phyloP scores from a whole-genome alignment of 2,329 filamentous ascomycete species.

The Tolypocladium ophioglossoides region DNA sequence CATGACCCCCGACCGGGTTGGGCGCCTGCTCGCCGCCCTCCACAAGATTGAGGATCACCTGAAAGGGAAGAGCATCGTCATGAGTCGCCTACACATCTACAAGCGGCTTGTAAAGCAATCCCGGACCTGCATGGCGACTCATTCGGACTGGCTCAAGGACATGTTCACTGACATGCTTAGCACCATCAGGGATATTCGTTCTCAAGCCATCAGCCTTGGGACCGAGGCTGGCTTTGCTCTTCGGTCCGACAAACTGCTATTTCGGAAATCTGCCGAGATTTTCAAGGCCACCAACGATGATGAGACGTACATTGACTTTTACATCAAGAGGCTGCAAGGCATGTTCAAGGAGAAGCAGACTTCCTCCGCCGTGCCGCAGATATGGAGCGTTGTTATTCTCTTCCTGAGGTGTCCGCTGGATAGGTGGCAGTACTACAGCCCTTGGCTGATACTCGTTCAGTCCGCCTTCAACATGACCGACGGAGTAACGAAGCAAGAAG shows the following conservation, averaged over 20 bases:
- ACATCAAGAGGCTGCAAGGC: slow-evolving; percentile 53
- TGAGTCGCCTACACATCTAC: slow-evolving; percentile 70
- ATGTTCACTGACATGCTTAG: slow-evolving; percentile 76
- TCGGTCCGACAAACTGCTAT: slow-evolving; percentile 57
- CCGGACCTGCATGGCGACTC: slow-evolving; percentile 56
- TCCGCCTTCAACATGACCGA: slow-evolving; percentile 76
- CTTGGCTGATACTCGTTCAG: slow-evolving; percentile 72
- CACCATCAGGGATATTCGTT: slow-evolving; percentile 63
- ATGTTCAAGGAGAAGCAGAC: slow-evolving; percentile 53
- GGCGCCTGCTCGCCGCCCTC: slow-evolving; percentile 59
- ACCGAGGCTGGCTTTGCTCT: slow-evolving; percentile 58
- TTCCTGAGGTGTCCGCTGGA: slow-evolving; percentile 57
- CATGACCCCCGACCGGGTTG: slow-evolving; percentile 61
- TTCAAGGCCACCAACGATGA: slow-evolving; percentile 40
- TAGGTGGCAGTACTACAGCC: slow-evolving; percentile 62
- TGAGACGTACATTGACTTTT: slow-evolving; percentile 57
- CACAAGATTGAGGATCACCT: slow-evolving; percentile 63
- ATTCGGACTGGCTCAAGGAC: slow-evolving; percentile 72
- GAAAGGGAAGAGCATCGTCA: slow-evolving; percentile 70
- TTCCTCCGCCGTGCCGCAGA: slow-evolving; percentile 59
- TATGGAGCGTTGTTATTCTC: slow-evolving; percentile 78
- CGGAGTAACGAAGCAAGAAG: slow-evolving; percentile 57
- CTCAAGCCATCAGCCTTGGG: slow-evolving; percentile 63
- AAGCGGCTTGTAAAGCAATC: slow-evolving; percentile 64
- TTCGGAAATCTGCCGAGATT: slow-evolving; percentile 55